Percentiles rank a stretch among this genome's conserved stretches.
Evolutionary conservation across 108 stramenopile genomes (phyloP).

Genomic region (Discostella stelligeroides): DNA sequence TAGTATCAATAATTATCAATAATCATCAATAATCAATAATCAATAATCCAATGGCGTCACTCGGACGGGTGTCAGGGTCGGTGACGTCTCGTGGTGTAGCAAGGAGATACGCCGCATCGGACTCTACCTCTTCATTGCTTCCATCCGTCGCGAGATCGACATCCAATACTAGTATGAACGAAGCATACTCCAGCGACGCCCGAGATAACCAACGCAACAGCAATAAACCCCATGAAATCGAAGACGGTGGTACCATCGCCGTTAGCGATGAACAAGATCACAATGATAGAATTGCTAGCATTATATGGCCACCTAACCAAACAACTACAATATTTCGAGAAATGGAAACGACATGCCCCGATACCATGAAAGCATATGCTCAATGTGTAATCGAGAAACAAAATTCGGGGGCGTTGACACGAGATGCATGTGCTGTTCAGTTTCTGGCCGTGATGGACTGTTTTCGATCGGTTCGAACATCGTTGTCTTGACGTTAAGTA

Average conservation of each 20-base stretch:
- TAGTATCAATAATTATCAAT: no score
- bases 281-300: background rate
- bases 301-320: conserved; percentile 43
- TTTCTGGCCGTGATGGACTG: conserved; percentile 44
- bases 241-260: background rate
- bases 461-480: conserved; percentile 24
- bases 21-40: no score
- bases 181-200: conserved; percentile 3
- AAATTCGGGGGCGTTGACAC: conserved; percentile 38
- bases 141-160: background rate
- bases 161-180: background rate
- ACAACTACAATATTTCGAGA: conserved; percentile 35
- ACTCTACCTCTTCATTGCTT: background rate
- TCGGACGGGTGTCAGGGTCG: background rate
- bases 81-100: conserved; percentile 1
- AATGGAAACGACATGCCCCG: conserved; percentile 46
- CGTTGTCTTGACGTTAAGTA: background rate
- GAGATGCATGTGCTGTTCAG: conserved; percentile 36
- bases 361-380: conserved; percentile 37
- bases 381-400: conserved; percentile 45
- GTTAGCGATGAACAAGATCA: background rate
- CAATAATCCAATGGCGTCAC: conserved; percentile 4
- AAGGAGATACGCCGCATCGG: background rate
- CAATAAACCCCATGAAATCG: background rate
- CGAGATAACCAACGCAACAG: no score